Base-by-base conservation (phyloP, 2,329 filamentous ascomycete species). In the Venturia oleaginea region DNA sequence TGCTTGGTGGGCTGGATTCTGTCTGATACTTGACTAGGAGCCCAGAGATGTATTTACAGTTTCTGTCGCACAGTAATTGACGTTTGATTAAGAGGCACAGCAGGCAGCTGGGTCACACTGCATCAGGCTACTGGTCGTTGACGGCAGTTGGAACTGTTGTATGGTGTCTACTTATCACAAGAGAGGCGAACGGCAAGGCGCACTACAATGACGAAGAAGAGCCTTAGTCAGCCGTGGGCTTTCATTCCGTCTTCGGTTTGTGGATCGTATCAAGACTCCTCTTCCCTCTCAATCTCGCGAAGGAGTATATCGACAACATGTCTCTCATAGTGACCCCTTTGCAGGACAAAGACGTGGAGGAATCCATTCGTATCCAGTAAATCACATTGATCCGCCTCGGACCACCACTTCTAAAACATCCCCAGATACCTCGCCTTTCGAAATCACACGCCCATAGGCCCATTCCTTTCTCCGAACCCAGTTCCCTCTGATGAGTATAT, bases 391-490 rank as follows among this genome's bases (percentile, higher is more conserved):
- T 27, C 51, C 24, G 19, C 51, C 51, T n/a, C 4, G 3, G 15
- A 57, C 11, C 30, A 34, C 15, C 30, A 32, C 27, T n/a, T 32
- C 51, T 57, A 57, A 57, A 57, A 17, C 30, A 22, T 11, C 5
- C 30, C 51, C 15, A 57, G 51, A 64, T 51, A 64, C 22, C n/a
- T 40, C 32, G 63, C 63, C 15, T 64, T 64, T 30, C 63, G 61
- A 27, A 30, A 32, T 34, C 19, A 11, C 7, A 24, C n/a, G 13
- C 38, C 24, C n/a, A 60, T 64, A 19, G 63, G 63, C 22, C 24
- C 19, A 19, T 30, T 62, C 38, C 54, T 64, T 46, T 37, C 34
- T 8, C 63, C 63, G 15, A 32, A 42, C 15, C 54, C 63, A 61
- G 22, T 38, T 19, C 54, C 57, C 2, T 60, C 54, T 27, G n/a